Base-by-base conservation (phyloP, 257 asterid genomes). In the Primulina eburnea region DNA sequence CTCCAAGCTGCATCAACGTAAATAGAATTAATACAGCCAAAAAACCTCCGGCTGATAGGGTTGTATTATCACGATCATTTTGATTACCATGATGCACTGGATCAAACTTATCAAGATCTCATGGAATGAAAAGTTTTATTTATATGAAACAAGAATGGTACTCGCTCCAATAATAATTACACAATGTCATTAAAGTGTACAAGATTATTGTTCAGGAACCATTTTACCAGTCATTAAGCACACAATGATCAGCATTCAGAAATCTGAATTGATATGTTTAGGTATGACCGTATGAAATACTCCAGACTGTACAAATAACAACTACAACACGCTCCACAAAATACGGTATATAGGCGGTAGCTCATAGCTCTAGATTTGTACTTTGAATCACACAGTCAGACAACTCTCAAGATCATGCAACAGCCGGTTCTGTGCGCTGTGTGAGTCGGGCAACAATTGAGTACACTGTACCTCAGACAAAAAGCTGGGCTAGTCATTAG, bases 1-100 rank as follows among this genome's bases (percentile, higher is more conserved):
- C 97, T 89, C 99, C 99, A 94, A 70, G 99, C 98, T 92, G 84
- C 74, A 71, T 4, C 66, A 75, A 78, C 55, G 40, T 68, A 66
- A 74, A 40, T 62, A 61, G 61, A 73, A 65, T 59, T 64, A 63
- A 60, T 63, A 59, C 18, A 26, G 20, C 5, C 17, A 11, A 43
- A 12, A 11, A 3, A 43, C n/a, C 53, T 16, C 20, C 2, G 21
- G 57, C 4, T 1, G 20, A 50, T 16, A 50, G 57, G 20, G 20
- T 50, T 50, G 21, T 4, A 50, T 50, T 50, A 20, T 17, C 57
- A 16, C 8, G 20, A 43, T 18, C 5, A 16, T 43, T 68, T 62
- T 30, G 64, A 77, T 43, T 0, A 40, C 8, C 29, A 9, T 16
- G 5, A 38, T 5, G 29, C 61, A 57, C 58, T 69, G 59, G 73